Evolutionary conservation across 192 early-diverging fungal species (phyloP).

Genomic region (Coemansia sp.): DNA sequence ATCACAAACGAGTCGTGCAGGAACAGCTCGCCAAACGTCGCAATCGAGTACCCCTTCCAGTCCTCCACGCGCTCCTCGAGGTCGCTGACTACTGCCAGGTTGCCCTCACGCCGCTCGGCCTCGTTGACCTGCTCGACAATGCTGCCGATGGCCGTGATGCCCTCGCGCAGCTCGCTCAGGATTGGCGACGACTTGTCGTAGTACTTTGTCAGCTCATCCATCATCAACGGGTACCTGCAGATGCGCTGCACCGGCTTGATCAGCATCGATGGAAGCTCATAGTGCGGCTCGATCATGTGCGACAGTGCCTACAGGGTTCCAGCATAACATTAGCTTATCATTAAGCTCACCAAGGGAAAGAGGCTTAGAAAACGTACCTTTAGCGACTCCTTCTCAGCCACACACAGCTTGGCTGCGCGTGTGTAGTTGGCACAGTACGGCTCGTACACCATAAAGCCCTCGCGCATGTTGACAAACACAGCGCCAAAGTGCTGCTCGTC

Average conservation of each 20-base stretch:
- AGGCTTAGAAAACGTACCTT: slow-evolving; percentile 39
- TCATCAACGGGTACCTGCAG: slow-evolving; percentile 94
- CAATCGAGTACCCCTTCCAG: slow-evolving; percentile 81
- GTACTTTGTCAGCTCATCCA: slow-evolving; percentile 59
- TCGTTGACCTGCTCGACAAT: slow-evolving; percentile 92
- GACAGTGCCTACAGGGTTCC: slow-evolving; percentile 52
- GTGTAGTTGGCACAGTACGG: slow-evolving; percentile 92
- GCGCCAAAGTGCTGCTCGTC: slow-evolving; percentile 87
- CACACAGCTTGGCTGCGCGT: slow-evolving; percentile 67
- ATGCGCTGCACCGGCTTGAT: slow-evolving; percentile 98
- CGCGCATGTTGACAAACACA: slow-evolving; percentile 80
- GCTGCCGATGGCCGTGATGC: slow-evolving; percentile 76
- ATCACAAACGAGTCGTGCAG: slow-evolving; percentile 87
- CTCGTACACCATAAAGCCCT: slow-evolving; percentile 81
- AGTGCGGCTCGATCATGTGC: slow-evolving; percentile 76
- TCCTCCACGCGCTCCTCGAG: slow-evolving; percentile 83
- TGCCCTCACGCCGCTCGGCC: slow-evolving; percentile 83
- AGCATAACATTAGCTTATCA: neutral
- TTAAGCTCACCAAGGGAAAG: neutral
- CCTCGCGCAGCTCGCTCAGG: slow-evolving; percentile 64
- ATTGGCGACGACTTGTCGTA: slow-evolving; percentile 59
- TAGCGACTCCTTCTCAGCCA: slow-evolving; percentile 63
- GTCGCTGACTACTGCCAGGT: slow-evolving; percentile 73
- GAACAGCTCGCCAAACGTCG: slow-evolving; percentile 76
- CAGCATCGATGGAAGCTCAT: slow-evolving; percentile 85